Conservation (phyloP, 371 early-diverging fungal species). For the Vairimorpha necatrix region DNA sequence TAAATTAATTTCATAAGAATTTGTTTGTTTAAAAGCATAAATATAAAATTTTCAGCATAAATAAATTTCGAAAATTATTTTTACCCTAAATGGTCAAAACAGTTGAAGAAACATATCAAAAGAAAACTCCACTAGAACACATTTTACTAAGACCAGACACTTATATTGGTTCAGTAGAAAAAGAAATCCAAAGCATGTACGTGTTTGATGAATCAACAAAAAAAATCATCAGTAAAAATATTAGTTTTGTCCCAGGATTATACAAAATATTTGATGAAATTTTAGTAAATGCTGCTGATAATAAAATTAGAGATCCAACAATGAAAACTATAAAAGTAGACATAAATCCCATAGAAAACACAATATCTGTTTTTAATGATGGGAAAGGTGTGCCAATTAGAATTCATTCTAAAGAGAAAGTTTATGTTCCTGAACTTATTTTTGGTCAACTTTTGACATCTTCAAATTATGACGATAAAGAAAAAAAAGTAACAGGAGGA, state of each 20-base stretch:
- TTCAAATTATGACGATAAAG: slow-evolving; percentile 92
- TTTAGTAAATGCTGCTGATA: slow-evolving; percentile 79
- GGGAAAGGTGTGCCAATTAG: slow-evolving; percentile 94
- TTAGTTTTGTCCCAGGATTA: slow-evolving; percentile 85
- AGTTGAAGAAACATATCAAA: slow-evolving; percentile 90
- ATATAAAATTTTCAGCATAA: no score
- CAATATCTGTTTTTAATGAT: slow-evolving; percentile 85
- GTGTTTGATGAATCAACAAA: slow-evolving; percentile 67
- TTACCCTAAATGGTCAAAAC: slow-evolving; percentile 57
- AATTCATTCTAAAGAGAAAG: slow-evolving; percentile 81
- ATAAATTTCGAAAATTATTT: no score
- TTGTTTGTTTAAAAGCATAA: no score
- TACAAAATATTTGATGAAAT: slow-evolving; percentile 99
- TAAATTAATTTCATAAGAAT: no score
- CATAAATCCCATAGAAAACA: slow-evolving; percentile 74
- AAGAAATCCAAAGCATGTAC: slow-evolving; percentile 77
- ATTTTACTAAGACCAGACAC: slow-evolving; percentile 94
- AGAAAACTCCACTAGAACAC: slow-evolving; percentile 94
- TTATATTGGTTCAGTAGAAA: slow-evolving; percentile 92
- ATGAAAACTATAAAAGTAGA: slow-evolving; percentile 86
- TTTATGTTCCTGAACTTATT: slow-evolving; percentile 96
- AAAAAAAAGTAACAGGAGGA: slow-evolving; percentile 96
- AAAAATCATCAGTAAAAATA: slow-evolving; percentile 70
- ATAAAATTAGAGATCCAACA: slow-evolving; percentile 76
- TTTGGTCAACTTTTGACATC: slow-evolving; percentile 96